Evolutionary conservation across 306 rosid species (phyloP), one percentile per base, ranked within the genome.

Genomic region (Hippophae gyantsensis): DNA sequence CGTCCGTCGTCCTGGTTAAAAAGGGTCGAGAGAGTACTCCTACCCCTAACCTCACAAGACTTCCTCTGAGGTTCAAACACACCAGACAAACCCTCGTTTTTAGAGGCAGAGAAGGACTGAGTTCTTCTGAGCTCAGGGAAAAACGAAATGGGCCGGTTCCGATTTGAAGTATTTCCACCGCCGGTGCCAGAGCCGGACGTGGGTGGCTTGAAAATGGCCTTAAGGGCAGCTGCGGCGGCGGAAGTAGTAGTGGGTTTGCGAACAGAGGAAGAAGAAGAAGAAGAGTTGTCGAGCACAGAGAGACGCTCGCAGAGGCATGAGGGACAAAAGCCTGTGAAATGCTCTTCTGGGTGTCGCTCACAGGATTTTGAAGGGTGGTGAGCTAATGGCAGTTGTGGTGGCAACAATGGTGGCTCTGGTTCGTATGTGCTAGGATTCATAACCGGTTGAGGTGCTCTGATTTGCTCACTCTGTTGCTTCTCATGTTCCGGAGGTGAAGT

Each of bases 281-380:
- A 4, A 60, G 61, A 64, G 57, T 95, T 93, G 51, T 88, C 95
- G 84, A 92, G 90, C 10, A 83, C 82, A 48, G 95, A 81, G 42
- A 92, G 99, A 47, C 96, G 93, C 42, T 92, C 99, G 99, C 93
- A 92, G 69, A 92, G 99, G 84, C 99, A 92, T 85, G 82, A 82
- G 57, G 99, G 99, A 81, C 99, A 92, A 69, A 92, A 92, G 45
- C 96, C 99, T 10, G 99, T 88, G 86, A 92, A 92, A 9, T 65
- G 71, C 67, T 92, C 99, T 46, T 85, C 84, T 0, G 99, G 96
- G 52, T 92, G 99, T 11, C 79, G 89, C 54, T 72, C 80, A 42
- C 99, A 92, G 75, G 96, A 85, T 42, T 84, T 81, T 3, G 99
- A 85, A 0, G 86, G 93, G 3, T 90, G 84, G 65, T 92, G 78